Evolutionary conservation across 176 grass and related monocot genomes (phyloP).

Genomic region (Canna indica): DNA sequence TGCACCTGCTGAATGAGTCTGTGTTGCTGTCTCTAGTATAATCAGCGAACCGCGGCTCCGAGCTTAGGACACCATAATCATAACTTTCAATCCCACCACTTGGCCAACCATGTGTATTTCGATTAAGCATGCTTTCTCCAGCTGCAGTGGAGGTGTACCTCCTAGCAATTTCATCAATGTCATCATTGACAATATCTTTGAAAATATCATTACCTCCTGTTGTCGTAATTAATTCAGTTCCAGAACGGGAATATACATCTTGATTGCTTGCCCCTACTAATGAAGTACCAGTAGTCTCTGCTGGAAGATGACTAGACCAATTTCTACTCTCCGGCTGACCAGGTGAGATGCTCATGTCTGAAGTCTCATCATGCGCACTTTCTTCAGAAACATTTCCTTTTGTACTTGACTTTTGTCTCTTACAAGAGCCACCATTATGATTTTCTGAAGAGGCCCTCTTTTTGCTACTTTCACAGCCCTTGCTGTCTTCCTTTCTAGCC

Average conservation of each 20-base stretch:
- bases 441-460: conserved; percentile 7
- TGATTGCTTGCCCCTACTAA: conserved; percentile 1
- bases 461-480: conserved; percentile 3
- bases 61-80: neutral
- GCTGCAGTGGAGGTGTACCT: neutral
- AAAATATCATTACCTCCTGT: neutral
- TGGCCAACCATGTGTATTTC: conserved; percentile 17
- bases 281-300: conserved; percentile 7
- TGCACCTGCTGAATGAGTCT: conserved; percentile 1
- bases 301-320: conserved; percentile 10
- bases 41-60: neutral
- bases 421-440: neutral
- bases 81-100: conserved; percentile 13
- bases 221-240: neutral
- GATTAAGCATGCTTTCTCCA: neutral
- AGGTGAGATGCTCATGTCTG: conserved; percentile 56
- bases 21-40: conserved; percentile 12
- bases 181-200: neutral
- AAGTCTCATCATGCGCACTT: conserved; percentile 5
- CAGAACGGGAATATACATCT: neutral
- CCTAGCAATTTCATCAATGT: conserved; percentile 17
- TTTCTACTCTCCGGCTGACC: conserved; percentile 19
- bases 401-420: conserved; percentile 3
- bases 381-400: conserved; percentile 12
- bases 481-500: conserved; percentile 4